phyloP scores from a whole-genome alignment of 805 yeast genomes.

The Lachancea meyersii region DNA sequence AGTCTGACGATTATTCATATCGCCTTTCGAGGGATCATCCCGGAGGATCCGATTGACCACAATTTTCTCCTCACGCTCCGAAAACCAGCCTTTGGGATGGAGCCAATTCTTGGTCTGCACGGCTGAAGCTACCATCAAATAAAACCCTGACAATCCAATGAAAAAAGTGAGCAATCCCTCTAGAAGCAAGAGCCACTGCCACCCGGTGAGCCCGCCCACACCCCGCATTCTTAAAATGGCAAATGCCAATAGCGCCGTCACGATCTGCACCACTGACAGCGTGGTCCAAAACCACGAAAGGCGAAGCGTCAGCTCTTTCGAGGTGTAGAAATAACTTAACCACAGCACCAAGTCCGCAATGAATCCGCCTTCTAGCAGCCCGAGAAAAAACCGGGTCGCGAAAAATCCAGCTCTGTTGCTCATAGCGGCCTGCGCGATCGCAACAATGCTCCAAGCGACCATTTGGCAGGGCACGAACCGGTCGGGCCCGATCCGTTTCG shows the following conservation, averaged over 20 bases:
- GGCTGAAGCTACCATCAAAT: constrained; percentile 51
- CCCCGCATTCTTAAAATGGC: constrained; percentile 52
- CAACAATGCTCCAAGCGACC: constrained; percentile 50
- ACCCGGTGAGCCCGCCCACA: constrained; percentile 42
- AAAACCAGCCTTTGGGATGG: constrained; percentile 48
- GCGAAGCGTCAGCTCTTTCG: constrained; percentile 52
- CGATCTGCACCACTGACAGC: constrained; percentile 41
- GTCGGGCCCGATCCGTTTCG: constrained; percentile 58
- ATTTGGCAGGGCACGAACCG: constrained; percentile 55
- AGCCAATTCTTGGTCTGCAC: constrained; percentile 47
- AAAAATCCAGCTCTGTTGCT: constrained; percentile 38
- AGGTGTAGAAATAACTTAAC: constrained; percentile 61
- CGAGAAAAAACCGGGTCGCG: constrained; percentile 46
- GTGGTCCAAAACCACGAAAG: constrained; percentile 58
- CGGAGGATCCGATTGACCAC: constrained; percentile 53
- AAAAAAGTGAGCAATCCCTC: constrained; percentile 55
- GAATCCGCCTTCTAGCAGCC: constrained; percentile 58
- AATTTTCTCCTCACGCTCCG: constrained; percentile 50
- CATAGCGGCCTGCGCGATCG: constrained; percentile 46
- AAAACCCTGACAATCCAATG: constrained; percentile 45
- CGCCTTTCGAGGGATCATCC: constrained; percentile 65
- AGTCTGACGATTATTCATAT: constrained; percentile 57
- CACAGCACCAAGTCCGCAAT: constrained; percentile 59
- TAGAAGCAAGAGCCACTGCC: constrained; percentile 64
- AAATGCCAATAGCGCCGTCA: constrained; percentile 45